Conservation (phyloP, 202 grass and related monocot genomes). For the Eragrostis tef region DNA sequence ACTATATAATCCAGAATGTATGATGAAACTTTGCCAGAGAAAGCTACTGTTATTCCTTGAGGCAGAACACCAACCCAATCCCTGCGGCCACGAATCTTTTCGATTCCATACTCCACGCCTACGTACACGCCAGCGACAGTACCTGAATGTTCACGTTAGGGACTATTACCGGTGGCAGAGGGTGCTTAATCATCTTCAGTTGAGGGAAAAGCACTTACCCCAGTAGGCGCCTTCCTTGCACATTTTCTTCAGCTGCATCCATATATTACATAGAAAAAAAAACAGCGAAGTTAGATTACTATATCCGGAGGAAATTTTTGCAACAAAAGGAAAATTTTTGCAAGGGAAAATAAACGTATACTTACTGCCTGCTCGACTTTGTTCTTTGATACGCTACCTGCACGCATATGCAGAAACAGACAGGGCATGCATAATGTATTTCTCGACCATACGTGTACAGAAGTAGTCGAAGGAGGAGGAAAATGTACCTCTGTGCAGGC, state of each 20-base stretch:
- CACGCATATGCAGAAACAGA: not conserved
- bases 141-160: constrained; percentile 28
- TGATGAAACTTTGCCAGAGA: too few relatives aligned
- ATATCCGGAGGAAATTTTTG: too few relatives aligned
- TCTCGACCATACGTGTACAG: too few relatives aligned
- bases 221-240: constrained; percentile 74
- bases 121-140: constrained; percentile 64
- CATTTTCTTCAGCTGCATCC: constrained; percentile 67
- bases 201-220: constrained; percentile 41
- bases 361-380: constrained; percentile 63
- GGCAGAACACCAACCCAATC: constrained; percentile 54
- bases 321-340: too few relatives aligned
- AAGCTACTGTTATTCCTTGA: too few relatives aligned
- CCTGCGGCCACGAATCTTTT: constrained; percentile 56
- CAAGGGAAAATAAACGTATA: not conserved
- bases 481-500: constrained; percentile 42
- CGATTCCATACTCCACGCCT: constrained; percentile 65
- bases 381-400: constrained; percentile 57
- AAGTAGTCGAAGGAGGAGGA: too few relatives aligned
- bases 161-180: not conserved
- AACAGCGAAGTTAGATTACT: too few relatives aligned
- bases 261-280: too few relatives aligned
- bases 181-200: too few relatives aligned
- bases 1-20: too few relatives aligned
- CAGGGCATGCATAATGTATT: too few relatives aligned